Base-by-base conservation (phyloP, 2,329 filamentous ascomycete genomes). In the Ceratocystis variospora region DNA sequence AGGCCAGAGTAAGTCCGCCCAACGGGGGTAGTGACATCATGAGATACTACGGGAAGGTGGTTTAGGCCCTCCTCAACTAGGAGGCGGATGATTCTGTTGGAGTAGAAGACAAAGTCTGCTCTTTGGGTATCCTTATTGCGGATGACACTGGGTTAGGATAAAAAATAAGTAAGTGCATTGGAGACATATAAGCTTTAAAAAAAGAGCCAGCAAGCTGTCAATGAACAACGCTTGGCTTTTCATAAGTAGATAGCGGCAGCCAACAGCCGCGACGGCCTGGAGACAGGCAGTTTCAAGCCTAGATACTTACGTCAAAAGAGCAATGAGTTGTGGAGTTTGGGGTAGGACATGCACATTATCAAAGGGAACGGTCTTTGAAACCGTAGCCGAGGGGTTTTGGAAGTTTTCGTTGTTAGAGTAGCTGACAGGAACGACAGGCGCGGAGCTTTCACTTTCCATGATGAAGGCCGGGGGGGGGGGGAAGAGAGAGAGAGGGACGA, bases 91-190 rank as follows among this genome's bases (percentile, higher is more conserved):
- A 99, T 97, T 68, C 94, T 86, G 78, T 99, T 99, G 55, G 92
- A 96, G 79, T 97, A 96, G 79, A 99, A 99, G 74, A 99, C 96
- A 76, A 99, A 99, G 76, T 99, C 94, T 69, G 91, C 94, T 68
- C 94, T 88, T 66, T 87, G 85, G 5, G 94, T 99, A 71, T 87
- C 83, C 76, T 89, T 89, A 76, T 96, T 91, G 71, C 94, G 88
- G 74, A 99, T 97, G 83, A 96, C 96, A 69, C 93, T 97, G 67
- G 7, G 15, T 37, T 53, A 61, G 31, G 22, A 55, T 55, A 33
- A 12, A 31, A 55, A 6, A 33, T 59, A 31, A 59, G 53, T 59
- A 59, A 28, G 53, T 33, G 33, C 10, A 33, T 33, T 15, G n/a
- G 22, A 59, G 6, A 31, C 12, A 6, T 10, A n/a, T 7, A 44